Evolutionary conservation across 805 yeast species (phyloP).

Genomic region (Wickerhamomyces alni): DNA sequence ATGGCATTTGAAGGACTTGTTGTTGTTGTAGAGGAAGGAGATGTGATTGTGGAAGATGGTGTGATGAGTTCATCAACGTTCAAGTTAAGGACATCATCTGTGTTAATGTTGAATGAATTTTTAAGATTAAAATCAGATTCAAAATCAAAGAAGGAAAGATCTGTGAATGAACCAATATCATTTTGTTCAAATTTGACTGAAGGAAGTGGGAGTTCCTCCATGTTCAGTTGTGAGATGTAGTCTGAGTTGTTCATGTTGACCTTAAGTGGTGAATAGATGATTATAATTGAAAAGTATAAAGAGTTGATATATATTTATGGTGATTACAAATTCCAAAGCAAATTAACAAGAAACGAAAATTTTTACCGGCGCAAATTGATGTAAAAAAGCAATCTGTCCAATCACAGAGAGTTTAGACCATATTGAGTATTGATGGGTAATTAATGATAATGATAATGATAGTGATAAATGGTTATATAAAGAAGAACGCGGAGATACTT

Average conservation of each 20-base stretch:
- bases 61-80: slow-evolving; percentile 2
- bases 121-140: slow-evolving; percentile 4
- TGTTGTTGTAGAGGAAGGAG: background rate
- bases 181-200: background rate
- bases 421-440: too few relatives aligned
- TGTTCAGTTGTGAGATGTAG: slow-evolving; percentile 15
- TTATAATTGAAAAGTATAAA: too few relatives aligned
- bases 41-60: slow-evolving; percentile 3
- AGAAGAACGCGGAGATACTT: too few relatives aligned
- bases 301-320: too few relatives aligned
- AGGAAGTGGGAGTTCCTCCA: slow-evolving; percentile 7
- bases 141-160: slow-evolving; percentile 19
- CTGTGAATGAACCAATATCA: slow-evolving; percentile 3
- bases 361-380: too few relatives aligned
- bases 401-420: too few relatives aligned
- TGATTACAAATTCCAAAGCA: too few relatives aligned
- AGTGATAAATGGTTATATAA: too few relatives aligned
- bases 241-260: background rate
- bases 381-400: too few relatives aligned
- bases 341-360: too few relatives aligned
- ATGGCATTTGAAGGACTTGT: too few relatives aligned
- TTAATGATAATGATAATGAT: too few relatives aligned
- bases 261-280: background rate
- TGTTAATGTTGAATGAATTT: background rate
- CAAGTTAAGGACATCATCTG: slow-evolving; percentile 4